phyloP scores from a whole-genome alignment of 225 moss, liverwort and hornwort species.

The Polytrichum formosum region DNA sequence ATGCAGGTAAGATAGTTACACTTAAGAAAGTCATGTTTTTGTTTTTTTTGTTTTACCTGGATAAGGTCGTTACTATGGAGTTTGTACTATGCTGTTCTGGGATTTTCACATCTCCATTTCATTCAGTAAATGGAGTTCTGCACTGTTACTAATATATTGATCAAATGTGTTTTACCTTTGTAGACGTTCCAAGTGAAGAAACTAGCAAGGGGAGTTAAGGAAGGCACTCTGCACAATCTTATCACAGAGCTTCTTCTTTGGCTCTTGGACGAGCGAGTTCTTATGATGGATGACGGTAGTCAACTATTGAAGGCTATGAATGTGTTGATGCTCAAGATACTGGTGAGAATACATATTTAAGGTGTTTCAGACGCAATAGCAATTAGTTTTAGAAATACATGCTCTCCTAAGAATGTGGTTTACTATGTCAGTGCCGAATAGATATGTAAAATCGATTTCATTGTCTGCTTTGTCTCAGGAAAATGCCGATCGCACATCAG shows the following conservation, averaged over 20 bases:
- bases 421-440: too few species aligned
- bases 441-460: too few species aligned
- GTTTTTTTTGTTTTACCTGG: neutral
- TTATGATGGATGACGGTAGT: constrained; percentile 91
- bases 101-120: too few species aligned
- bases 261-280: constrained; percentile 93
- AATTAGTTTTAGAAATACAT: too few species aligned
- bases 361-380: too few species aligned
- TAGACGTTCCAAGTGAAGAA: constrained; percentile 97
- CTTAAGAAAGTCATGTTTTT: neutral
- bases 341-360: constrained; percentile 32
- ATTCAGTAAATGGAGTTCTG: too few species aligned
- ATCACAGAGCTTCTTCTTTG: constrained; percentile 90
- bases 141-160: neutral
- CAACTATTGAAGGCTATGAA: constrained; percentile 93
- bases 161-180: constrained; percentile 10
- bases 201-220: constrained; percentile 80
- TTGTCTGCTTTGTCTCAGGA: constrained; percentile 25
- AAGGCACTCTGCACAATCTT: constrained; percentile 79
- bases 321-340: constrained; percentile 94
- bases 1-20: constrained; percentile 45
- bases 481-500: constrained; percentile 95
- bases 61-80: too few species aligned
- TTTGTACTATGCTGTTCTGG: too few species aligned
- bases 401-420: too few species aligned